Evolutionary conservation across 176 grass and related monocot species (phyloP), one percentile per base, ranked within the genome.

Genomic region (Bonia amplexicaulis): DNA sequence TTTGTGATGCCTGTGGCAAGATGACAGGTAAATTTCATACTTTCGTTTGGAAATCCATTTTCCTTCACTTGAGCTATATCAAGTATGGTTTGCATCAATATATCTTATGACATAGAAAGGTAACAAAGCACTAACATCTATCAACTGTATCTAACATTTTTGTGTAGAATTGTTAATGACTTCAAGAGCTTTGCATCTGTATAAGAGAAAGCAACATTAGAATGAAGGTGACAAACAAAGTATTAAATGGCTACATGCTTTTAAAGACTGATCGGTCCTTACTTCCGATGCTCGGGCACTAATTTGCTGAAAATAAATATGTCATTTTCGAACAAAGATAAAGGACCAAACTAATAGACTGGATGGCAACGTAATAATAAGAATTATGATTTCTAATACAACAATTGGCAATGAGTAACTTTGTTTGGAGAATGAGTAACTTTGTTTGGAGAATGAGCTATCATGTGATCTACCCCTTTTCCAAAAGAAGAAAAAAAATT

Each of bases 271-370:
- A 22, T 19, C 75, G 15, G 20, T 39, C 53, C 31, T 65, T 66
- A 66, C 79, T 82, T 82, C 22, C 80, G 26, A 5, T 45, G 6
- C 40, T 60, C 15, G 5, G 15, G 16, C 62, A 81, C 27, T 76
- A 77, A 62, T 70, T 48, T 51, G 0, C 41, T 77, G 22, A 52
- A 76, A 68, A 88, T 77, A 69, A 58, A 77, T 60, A 46, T 47
- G 23, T 42, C 40, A 22, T 77, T 88, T 75, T 51, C 63, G 29
- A 35, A 69, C 52, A 23, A 70, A 85, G 60, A 77, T 74, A 77
- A 85, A 88, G 7, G 40, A 82, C 23, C 58, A 73, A 80, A 81
- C 69, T 74, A 49, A 41, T 57, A 57, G 61, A 76, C 31, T 69
- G 64, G 70, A 87, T 55, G 20, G 35, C 59, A 87, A 81, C 20